These are phyloP conservation scores for Colletotrichum sp. DNA, from an alignment of 2,329 filamentous ascomycete genomes.

Conservation along the genomic window DNA sequence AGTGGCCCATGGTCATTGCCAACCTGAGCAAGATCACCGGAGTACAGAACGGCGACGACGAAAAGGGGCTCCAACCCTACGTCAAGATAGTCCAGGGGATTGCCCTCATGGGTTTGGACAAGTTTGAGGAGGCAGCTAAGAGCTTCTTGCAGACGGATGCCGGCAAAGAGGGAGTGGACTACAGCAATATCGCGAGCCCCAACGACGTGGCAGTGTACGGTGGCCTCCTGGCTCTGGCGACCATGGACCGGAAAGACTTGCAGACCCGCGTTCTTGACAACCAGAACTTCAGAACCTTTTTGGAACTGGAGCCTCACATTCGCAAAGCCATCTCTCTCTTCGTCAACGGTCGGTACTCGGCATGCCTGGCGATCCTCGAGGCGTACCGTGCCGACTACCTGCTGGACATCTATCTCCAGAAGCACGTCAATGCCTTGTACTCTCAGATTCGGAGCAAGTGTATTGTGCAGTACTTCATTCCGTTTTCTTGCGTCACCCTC, in stretches of 20 bases:
- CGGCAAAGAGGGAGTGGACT: slow-evolving; percentile 43
- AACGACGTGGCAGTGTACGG: slow-evolving; percentile 95
- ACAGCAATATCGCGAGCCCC: slow-evolving; percentile 75
- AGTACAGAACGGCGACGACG: slow-evolving; percentile 47
- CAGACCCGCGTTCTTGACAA: slow-evolving; percentile 82
- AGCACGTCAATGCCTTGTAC: slow-evolving; percentile 75
- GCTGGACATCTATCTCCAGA: slow-evolving; percentile 86
- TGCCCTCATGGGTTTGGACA: slow-evolving; percentile 50
- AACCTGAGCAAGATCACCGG: slow-evolving; percentile 67
- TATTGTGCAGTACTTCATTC: slow-evolving; percentile 90
- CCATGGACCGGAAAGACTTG: slow-evolving; percentile 81
- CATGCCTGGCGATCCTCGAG: slow-evolving; percentile 83
- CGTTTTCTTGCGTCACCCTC: slow-evolving; percentile 87
- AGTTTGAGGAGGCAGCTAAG: slow-evolving; percentile 68
- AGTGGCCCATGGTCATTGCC: slow-evolving; percentile 74
- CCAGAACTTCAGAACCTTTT: slow-evolving; percentile 78
- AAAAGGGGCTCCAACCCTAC: slow-evolving; percentile 56
- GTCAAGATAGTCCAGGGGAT: slow-evolving; percentile 57
- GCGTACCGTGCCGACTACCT: slow-evolving; percentile 84
- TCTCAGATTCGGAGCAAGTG: slow-evolving; percentile 83
- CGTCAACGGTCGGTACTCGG: slow-evolving; percentile 87
- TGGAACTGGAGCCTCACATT: slow-evolving; percentile 93
- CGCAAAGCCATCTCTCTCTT: slow-evolving; percentile 90
- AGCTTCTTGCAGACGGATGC: slow-evolving; percentile 70
- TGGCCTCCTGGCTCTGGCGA: slow-evolving; percentile 86